Base-by-base conservation (phyloP, 2,329 filamentous ascomycete species). In the Botrytis elliptica region DNA sequence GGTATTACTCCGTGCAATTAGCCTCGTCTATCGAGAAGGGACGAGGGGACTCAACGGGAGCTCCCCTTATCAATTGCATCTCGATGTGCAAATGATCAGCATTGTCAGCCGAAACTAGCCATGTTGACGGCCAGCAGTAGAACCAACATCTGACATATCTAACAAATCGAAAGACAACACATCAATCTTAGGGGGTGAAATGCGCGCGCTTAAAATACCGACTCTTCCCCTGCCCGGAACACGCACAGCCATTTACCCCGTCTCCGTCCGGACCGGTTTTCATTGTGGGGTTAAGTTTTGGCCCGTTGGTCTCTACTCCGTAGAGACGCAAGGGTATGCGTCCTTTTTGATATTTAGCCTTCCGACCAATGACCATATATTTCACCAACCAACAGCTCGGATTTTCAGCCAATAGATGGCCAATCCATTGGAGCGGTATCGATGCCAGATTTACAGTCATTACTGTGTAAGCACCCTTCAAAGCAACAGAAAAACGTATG, bases 391-490 rank as follows among this genome's bases (percentile, higher is more conserved):
- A 68, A 57, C 49, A 57, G 36, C 18, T 57, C 36, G 66, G 36
- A 22, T 18, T 68, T 68, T n/a, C 29, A 46, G 46, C 71, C 71
- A 72, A 72, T 72, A 42, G 63, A 46, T n/a, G 55, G n/a, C 18
- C 63, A 36, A 20, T 68, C 71, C 71, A 59, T 68, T 36, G 25
- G 5, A 49, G n/a, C 29, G 71, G 63, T 36, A 68, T 29, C 44
- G 40, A 72, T n/a, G 22, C 29, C 33, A 60, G 63, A 52, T 42
- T 40, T 42, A 29, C 25, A 68, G 49, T 22, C 46, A n/a, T n/a
- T 38, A 25, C 46, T 33, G n/a, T 67, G 33, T 49, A 55, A 55
- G 33, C 46, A 52, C 36, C 65, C 22, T 40, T 55, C 33, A 55
- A 52, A 67, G 33, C 18, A 52, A 67, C n/a, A 29, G 16, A 29